Conservation (phyloP, 805 yeast genomes). For the Clavispora asparagi region DNA sequence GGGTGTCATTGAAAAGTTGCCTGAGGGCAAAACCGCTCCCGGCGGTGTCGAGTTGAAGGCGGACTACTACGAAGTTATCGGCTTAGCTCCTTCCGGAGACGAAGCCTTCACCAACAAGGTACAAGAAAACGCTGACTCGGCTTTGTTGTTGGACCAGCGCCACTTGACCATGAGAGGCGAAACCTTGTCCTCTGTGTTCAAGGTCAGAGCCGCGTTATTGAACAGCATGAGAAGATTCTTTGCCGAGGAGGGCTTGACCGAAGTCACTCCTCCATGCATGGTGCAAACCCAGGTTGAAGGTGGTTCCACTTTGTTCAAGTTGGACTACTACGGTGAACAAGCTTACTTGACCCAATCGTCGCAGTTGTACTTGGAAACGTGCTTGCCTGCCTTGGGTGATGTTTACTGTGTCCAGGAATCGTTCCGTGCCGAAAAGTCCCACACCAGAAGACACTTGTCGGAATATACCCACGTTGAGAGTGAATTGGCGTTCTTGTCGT, state of each 20-base stretch:
- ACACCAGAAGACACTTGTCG: slow-evolving; percentile 95
- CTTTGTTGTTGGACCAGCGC: slow-evolving; percentile 87
- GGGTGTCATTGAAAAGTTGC: slow-evolving; percentile 78
- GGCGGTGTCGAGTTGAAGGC: slow-evolving; percentile 93
- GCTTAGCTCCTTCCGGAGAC: slow-evolving; percentile 94
- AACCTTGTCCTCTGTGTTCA: slow-evolving; percentile 85
- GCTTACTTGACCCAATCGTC: slow-evolving; percentile 96
- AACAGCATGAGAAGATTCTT: slow-evolving; percentile 71
- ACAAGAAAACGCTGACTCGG: slow-evolving; percentile 91
- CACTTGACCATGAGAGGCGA: slow-evolving; percentile 97
- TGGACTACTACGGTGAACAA: slow-evolving; percentile 95
- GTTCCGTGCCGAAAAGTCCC: slow-evolving; percentile 98
- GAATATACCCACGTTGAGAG: slow-evolving; percentile 98
- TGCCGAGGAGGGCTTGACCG: slow-evolving; percentile 67
- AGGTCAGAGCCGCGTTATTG: slow-evolving; percentile 82
- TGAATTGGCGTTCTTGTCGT: slow-evolving; percentile 81
- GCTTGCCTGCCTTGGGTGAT: slow-evolving; percentile 94
- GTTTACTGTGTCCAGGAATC: slow-evolving; percentile 97
- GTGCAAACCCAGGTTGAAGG: slow-evolving; percentile 99
- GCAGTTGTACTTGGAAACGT: slow-evolving; percentile 93
- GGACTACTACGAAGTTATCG: slow-evolving; percentile 84
- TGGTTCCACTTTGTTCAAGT: slow-evolving; percentile 89
- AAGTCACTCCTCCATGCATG: slow-evolving; percentile 99
- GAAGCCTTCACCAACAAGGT: slow-evolving; percentile 93
- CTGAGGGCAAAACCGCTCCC: slow-evolving; percentile 96